These are phyloP conservation scores for Tarenaya hassleriana DNA, from an alignment of 345 rosid genomes.

Conservation along the genomic window DNA sequence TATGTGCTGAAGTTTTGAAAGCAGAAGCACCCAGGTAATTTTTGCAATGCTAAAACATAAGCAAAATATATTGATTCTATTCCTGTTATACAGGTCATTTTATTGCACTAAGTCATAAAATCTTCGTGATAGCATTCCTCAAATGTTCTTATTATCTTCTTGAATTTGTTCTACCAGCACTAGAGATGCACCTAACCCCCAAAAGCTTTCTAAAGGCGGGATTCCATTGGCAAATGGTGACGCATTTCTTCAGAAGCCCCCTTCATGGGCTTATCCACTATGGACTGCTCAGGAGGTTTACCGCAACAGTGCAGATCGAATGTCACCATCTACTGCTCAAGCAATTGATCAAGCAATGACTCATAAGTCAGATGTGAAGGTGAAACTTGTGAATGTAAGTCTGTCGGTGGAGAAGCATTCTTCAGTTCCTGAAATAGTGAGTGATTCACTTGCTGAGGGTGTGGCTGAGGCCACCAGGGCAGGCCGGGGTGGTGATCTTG, in stretches of 20 bases:
- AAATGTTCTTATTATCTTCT: conserved; percentile 18
- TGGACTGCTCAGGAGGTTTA: conserved; percentile 95
- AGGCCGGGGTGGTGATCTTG: conserved; percentile 46
- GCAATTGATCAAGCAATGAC: conserved; percentile 99
- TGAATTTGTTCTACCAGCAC: conserved; percentile 43
- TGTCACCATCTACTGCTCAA: conserved; percentile 92
- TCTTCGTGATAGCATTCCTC: conserved; percentile 11
- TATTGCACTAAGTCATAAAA: conserved; percentile 2
- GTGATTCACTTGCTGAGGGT: conserved; percentile 30
- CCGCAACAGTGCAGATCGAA: conserved; percentile 92
- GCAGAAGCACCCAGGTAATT: conserved; percentile 70
- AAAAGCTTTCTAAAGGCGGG: conserved; percentile 92
- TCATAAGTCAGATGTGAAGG: conserved; percentile 62
- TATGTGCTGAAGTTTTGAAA: conserved; percentile 86
- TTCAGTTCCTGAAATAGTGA: conserved; percentile 16
- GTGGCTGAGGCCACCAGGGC: conserved; percentile 23
- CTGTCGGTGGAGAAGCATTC: conserved; percentile 52
- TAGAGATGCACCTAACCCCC: conserved; percentile 64
- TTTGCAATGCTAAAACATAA: conserved; percentile 1
- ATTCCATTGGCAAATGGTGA: conserved; percentile 98
- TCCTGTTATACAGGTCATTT: conserved; percentile 1
- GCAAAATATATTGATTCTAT: neutral
- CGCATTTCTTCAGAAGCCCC: conserved; percentile 91
- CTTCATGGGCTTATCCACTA: conserved; percentile 99
- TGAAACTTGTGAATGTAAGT: conserved; percentile 62